Evolutionary conservation across 495 filamentous ascomycete genomes (phyloP).

Genomic region (Hyaloscypha bicolor): DNA sequence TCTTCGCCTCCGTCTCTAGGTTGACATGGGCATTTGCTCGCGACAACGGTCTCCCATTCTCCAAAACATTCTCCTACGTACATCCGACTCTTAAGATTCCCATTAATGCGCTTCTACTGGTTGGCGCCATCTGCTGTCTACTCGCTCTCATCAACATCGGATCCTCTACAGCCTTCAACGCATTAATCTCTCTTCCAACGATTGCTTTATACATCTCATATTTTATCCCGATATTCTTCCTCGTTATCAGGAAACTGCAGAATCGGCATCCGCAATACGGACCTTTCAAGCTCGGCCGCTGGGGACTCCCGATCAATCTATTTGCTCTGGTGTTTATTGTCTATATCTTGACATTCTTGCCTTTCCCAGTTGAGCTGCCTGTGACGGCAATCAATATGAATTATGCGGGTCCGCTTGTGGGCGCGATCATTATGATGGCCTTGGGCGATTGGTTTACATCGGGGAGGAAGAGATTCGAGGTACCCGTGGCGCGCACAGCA

Average conservation of each 20-base stretch:
- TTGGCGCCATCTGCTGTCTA: too few species aligned
- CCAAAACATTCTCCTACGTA: constrained; percentile 30
- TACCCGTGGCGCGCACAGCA: too few species aligned
- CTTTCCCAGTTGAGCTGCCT: constrained; percentile 37
- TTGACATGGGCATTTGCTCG: constrained; percentile 56
- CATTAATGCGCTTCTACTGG: constrained; percentile 36
- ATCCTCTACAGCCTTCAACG: constrained; percentile 46
- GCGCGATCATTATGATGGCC: not conserved
- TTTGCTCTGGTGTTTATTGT: constrained; percentile 8
- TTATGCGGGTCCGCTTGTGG: constrained; percentile 35
- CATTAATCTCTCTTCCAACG: constrained; percentile 47
- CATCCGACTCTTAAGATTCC: not conserved
- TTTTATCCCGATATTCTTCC: constrained; percentile 43
- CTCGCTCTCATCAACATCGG: constrained; percentile 30
- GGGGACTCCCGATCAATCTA: constrained; percentile 17
- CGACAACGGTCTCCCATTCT: constrained; percentile 52
- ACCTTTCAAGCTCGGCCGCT: constrained; percentile 25
- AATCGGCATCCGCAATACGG: constrained; percentile 11
- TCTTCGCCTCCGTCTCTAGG: constrained; percentile 51
- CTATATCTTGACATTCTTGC: constrained; percentile 17
- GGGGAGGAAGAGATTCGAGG: not conserved
- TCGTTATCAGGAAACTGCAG: constrained; percentile 39
- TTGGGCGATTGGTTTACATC: not conserved
- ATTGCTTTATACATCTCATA: constrained; percentile 51
- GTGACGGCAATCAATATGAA: constrained; percentile 45